Conservation (phyloP, 2,329 filamentous ascomycete genomes). For the Fusarium floridanum region DNA sequence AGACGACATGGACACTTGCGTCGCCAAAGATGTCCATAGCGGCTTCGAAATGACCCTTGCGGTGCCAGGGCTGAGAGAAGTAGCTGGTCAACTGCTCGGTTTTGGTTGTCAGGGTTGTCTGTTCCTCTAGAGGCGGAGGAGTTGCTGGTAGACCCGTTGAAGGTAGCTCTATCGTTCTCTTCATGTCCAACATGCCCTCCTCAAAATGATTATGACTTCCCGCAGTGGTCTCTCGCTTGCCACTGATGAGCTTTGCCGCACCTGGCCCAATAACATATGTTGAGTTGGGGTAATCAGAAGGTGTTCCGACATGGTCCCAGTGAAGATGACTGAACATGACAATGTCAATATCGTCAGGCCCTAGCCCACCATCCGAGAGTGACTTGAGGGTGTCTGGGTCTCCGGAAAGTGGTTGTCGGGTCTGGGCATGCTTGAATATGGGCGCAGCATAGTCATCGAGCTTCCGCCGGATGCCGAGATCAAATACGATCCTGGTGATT, state of each 20-base stretch:
- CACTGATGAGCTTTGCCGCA: conserved; percentile 7
- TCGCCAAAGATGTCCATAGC: conserved; percentile 21
- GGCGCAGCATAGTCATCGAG: conserved; percentile 6
- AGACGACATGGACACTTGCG: conserved; percentile 15
- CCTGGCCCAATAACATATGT: conserved; percentile 20
- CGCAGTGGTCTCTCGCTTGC: neutral
- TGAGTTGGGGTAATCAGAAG: conserved; percentile 15
- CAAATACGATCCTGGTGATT: conserved; percentile 14
- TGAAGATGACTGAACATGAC: conserved; percentile 28
- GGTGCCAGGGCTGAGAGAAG: conserved; percentile 3
- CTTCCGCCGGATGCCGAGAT: conserved; percentile 16
- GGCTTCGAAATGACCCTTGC: neutral
- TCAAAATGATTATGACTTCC: conserved; percentile 23
- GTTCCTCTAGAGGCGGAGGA: conserved; percentile 6
- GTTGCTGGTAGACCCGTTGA: neutral
- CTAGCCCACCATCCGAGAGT: conserved; percentile 3
- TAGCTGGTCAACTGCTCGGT: neutral
- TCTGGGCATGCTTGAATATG: conserved; percentile 12
- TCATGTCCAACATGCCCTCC: conserved; percentile 3
- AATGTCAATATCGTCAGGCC: conserved; percentile 9
- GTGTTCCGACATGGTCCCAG: conserved; percentile 28
- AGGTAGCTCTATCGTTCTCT: conserved; percentile 14
- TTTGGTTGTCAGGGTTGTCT: neutral
- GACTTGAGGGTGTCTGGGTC: conserved; percentile 1
- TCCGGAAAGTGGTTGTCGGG: conserved; percentile 12